Conservation (phyloP, 1,284 basidiomycete species). For the Fomes fomentarius region DNA sequence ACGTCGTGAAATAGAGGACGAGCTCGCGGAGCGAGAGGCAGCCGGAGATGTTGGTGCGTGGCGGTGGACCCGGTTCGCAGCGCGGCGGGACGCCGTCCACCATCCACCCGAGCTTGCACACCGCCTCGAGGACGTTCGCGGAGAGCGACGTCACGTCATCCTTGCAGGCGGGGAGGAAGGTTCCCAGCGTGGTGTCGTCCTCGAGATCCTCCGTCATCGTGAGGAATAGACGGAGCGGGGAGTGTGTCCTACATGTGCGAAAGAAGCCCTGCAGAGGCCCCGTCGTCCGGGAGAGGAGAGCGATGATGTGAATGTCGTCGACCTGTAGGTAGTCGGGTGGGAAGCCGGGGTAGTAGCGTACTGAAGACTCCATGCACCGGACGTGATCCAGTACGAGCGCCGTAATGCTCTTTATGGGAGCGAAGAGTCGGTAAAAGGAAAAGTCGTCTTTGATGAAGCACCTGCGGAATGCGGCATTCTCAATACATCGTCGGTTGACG, state of each 20-base stretch:
- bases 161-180: neutral
- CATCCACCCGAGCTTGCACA: neutral
- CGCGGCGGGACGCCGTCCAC: neutral
- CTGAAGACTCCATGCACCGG: neutral
- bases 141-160: neutral
- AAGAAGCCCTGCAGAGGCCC: neutral
- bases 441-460: neutral
- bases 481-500: neutral
- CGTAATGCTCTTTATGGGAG: neutral
- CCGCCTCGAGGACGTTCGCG: neutral
- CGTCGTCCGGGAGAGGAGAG: neutral
- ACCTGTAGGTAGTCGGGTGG: neutral
- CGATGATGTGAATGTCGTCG: neutral
- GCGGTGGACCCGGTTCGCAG: neutral
- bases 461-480: neutral
- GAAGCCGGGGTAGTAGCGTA: neutral
- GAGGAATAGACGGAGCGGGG: neutral
- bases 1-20: neutral
- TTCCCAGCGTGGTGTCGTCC: neutral
- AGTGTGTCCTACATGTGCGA: neutral
- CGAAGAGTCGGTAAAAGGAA: neutral
- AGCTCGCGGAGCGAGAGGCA: neutral
- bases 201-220: neutral
- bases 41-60: neutral
- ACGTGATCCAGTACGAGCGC: neutral